Conservation (phyloP, 768 basidiomycete species). For the Rhodotorula babjevae region DNA sequence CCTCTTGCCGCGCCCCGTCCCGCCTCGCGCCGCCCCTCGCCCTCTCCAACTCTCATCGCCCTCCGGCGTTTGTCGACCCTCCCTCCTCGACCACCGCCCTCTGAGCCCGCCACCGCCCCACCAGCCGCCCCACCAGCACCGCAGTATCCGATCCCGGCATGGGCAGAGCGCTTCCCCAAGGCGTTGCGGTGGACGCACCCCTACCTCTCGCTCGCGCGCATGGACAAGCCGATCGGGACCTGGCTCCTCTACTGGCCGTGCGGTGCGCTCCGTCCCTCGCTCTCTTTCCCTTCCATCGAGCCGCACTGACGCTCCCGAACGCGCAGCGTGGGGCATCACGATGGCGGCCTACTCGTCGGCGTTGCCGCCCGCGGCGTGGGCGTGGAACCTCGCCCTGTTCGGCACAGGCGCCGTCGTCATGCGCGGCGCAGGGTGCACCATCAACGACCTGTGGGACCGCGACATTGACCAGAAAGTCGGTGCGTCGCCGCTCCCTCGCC, state of each 20-base stretch:
- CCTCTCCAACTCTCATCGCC: not conserved
- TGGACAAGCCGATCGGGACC: slow-evolving; percentile 96
- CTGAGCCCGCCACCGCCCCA: not conserved
- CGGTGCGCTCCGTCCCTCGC: slow-evolving; percentile 52
- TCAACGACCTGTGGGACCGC: slow-evolving; percentile 98
- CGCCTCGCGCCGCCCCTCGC: not conserved
- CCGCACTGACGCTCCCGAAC: not conserved
- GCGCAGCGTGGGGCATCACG: slow-evolving; percentile 90
- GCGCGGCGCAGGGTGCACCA: slow-evolving; percentile 97
- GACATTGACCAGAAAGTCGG: slow-evolving; percentile 88
- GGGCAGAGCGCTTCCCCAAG: slow-evolving; percentile 20
- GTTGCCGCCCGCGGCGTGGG: slow-evolving; percentile 61
- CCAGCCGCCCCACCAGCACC: not conserved
- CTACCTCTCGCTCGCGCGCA: slow-evolving; percentile 76
- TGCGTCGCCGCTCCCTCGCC: slow-evolving; percentile 47
- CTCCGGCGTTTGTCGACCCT: not conserved
- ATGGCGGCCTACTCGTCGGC: slow-evolving; percentile 84
- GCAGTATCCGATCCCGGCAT: slow-evolving; percentile 14
- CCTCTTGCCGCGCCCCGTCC: not conserved
- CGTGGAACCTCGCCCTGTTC: slow-evolving; percentile 75
- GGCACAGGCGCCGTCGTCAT: slow-evolving; percentile 87
- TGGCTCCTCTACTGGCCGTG: slow-evolving; percentile 89
- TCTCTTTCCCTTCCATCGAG: not conserved
- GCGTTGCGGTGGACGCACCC: slow-evolving; percentile 50
- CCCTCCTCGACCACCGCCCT: not conserved